Base-by-base conservation (phyloP, 2,329 filamentous ascomycete genomes). In the Cytospora paraplurivora region DNA sequence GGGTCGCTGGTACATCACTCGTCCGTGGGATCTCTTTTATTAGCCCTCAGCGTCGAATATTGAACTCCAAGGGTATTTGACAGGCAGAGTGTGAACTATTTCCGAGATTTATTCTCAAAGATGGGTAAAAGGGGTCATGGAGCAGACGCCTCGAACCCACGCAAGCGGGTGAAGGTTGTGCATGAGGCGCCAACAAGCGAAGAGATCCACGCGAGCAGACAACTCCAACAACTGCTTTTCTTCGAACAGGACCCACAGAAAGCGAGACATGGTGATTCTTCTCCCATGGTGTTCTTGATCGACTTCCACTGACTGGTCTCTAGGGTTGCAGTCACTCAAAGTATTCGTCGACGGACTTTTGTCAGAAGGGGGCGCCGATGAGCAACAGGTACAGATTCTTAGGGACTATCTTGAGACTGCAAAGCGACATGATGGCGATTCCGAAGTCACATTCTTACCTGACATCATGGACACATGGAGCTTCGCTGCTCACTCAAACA, bases 391-490 rank as follows among this genome's bases (percentile, higher is more conserved):
- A 73, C 77, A 77, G 72, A 88, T 94, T 59, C 78, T 94, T 37
- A 82, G 82, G 67, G 86, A 91, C 68, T 95, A 89, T 72, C 84
- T 95, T 56, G 80, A 86, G 53, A 76, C 79, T 8, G 77, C 82
- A 61, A 82, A 80, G 68, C 82, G 84, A 1, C 74, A 79, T 62
- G 77, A 80, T 62, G 81, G 77, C 49, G 85, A 87, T 44, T 83
- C 85, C 59, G 81, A 85, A 59, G 79, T 84, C 7, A 80, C 88
- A 32, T 92, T 88, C 69, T 84, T 98, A 35, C 78, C 84, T 2
- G 92, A 97, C 70, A 78, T 98, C 47, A 90, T 96, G 77, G 90
- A 96, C 70, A 92, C 88, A 64, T 98, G 94, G 94, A 88, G 87
- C 55, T 93, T 91, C 77, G 93, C 91, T 4, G 87, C 87, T 35